Evolutionary conservation across 805 yeast genomes (phyloP), one percentile per base, ranked within the genome.

Genomic region (Monosporozyma solicola): DNA sequence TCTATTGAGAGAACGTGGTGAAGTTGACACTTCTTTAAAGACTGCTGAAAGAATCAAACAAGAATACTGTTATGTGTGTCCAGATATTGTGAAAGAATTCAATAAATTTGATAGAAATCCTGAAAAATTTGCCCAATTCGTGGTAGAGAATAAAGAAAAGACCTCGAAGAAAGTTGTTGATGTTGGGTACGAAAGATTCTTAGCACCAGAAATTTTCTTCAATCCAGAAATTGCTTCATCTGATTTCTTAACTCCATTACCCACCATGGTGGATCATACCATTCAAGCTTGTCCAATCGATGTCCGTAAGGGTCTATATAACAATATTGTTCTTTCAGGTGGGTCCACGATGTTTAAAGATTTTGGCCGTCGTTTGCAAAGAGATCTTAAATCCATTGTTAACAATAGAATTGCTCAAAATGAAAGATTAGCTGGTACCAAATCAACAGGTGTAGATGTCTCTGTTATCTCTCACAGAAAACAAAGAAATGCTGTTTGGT

Each of bases 261-360:
- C 99, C 44, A 83, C 80, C n/a, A 94, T 88, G 20, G 98, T 94
- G 51, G 99, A 94, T 72, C 87, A 82, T 61, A 97, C 92, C 15
- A 91, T 94, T 60, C 97, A 92, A 74, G 78, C 92, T 11, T 83
- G 96, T 49, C 99, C 99, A 53, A 91, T 94, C 59, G 99, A 94
- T 75, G 99, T 94, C 41, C 87, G 99, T 73, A 92, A 94, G 72
- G 96, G 95, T 54, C 79, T 94, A 54, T 94, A 94, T 75, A 88
- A 85, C 72, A 94, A 94, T 72, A 94, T 94, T 66, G 99, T 94
- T 20, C 78, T 94, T 53, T 85, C 95, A 52, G 99, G 99, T 64
- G 99, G 99, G 47, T 90, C 97, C 2, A 94, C 99, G 9, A 94
- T 94, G 99, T 94, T 94, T 72, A 90, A 90, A 67, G 98, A 94